phyloP scores from a whole-genome alignment of 176 grass and related monocot species.

The Echinochloa phyllopogon region DNA sequence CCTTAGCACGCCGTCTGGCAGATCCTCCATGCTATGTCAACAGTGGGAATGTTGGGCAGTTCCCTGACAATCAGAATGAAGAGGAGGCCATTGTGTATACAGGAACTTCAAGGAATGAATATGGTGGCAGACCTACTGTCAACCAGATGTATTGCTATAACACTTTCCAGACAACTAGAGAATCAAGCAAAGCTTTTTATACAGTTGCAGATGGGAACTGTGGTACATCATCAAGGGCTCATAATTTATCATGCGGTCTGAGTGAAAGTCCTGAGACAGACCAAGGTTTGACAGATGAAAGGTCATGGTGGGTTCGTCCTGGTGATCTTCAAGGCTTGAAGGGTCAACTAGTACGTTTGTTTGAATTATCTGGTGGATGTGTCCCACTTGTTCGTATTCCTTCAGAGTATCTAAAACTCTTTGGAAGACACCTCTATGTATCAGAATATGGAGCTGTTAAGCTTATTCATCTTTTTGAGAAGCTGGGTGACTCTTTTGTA shows the following conservation, averaged over 20 bases:
- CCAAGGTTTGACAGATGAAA: constrained; percentile 49
- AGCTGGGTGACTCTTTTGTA: constrained; percentile 77
- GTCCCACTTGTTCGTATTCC: constrained; percentile 74
- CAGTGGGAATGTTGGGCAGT: constrained; percentile 36
- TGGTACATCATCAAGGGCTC: constrained; percentile 48
- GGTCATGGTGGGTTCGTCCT: constrained; percentile 73
- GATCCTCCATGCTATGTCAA: constrained; percentile 50
- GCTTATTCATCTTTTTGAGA: constrained; percentile 64
- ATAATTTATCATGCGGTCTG: constrained; percentile 52
- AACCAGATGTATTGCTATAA: constrained; percentile 60
- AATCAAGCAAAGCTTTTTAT: constrained; percentile 52
- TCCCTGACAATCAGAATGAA: constrained; percentile 59
- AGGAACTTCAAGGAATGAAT: constrained; percentile 61
- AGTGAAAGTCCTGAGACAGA: constrained; percentile 39
- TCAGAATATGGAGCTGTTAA: constrained; percentile 73
- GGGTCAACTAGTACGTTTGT: constrained; percentile 64
- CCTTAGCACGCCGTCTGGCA: constrained; percentile 30
- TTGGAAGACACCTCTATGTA: constrained; percentile 73
- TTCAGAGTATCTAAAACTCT: constrained; percentile 76
- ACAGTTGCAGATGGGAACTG: constrained; percentile 44
- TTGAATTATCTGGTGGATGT: constrained; percentile 75
- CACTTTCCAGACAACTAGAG: constrained; percentile 48
- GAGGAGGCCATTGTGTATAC: constrained; percentile 72
- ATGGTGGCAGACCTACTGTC: constrained; percentile 37
- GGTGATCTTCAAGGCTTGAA: constrained; percentile 82